Evolutionary conservation across 768 basidiomycete genomes (phyloP), one percentile per base, ranked within the genome.

Genomic region (Pleurotus platypus): DNA sequence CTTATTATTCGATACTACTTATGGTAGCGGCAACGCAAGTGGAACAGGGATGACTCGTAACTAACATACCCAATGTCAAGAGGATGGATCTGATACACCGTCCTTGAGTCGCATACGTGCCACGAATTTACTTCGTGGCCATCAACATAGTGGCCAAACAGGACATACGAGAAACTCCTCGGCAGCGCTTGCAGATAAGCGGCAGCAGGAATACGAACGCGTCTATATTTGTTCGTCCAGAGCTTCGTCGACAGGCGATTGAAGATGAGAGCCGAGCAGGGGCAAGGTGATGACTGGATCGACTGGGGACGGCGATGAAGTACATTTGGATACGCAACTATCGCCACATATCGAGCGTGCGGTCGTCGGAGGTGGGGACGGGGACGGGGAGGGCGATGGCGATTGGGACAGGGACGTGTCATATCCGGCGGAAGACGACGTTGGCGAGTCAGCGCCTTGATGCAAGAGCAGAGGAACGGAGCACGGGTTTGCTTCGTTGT

Each of bases 341-440:
- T 45, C 42, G 42, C 12, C 20, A 22, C 42, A 45, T n/a, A 16
- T 45, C 12, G n/a, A 13, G n/a, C n/a, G 20, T 22, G 42, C 20
- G 42, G 71, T 70, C 6, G 70, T 70, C 15, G 65, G 62, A 8
- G 69, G 70, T 16, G 70, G 71, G 37, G 67, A 72, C 1, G 78
- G 75, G 1, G 75, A 76, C 1, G 49, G 49, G 3, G 63, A 65
- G 16, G 72, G 71, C 1, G 76, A 75, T 39, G 80, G 79, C 6
- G 79, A 82, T 42, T 78, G 72, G 6, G 83, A 83, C 11, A 78
- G 63, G 12, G 82, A 81, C 1, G 78, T 75, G 24, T 78, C 74
- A 57, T 78, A 85, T 49, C 84, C 84, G 7, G 74, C 72, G 30
- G 83, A 86, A 8, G 86, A 84, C 27, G 81, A 78, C 5, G 81